Conservation (phyloP, 805 yeast species). For the Cyberlindnera bimundalis region DNA sequence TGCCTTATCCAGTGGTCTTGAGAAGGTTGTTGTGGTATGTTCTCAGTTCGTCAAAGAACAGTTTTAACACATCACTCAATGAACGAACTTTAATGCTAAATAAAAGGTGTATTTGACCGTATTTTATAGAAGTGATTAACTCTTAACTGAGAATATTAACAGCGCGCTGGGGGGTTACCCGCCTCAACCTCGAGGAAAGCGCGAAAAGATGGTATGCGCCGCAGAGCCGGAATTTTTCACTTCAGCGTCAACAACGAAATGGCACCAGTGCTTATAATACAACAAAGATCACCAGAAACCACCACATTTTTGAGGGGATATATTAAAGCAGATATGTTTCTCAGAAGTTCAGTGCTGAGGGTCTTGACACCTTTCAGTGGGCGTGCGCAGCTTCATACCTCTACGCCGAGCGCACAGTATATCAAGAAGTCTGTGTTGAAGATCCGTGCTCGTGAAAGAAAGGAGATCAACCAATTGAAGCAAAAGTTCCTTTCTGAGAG, state of each 20-base stretch:
- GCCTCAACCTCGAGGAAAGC: not conserved
- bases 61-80: not conserved
- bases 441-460: slow-evolving; percentile 25
- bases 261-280: no score
- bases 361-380: slow-evolving; percentile 11
- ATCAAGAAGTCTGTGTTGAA: slow-evolving; percentile 25
- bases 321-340: slow-evolving; percentile 9
- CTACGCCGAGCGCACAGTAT: slow-evolving; percentile 5
- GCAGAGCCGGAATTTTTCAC: slow-evolving; percentile 7
- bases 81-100: no score
- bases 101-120: no score
- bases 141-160: not conserved
- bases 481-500: slow-evolving; percentile 27
- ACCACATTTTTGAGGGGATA: no score
- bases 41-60: not conserved
- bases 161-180: not conserved
- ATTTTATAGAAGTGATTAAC: no score
- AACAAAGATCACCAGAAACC: no score
- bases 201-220: slow-evolving; percentile 3
- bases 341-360: slow-evolving; percentile 11
- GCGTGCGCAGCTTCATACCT: slow-evolving; percentile 5
- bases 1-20: not conserved
- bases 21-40: slow-evolving; percentile 3
- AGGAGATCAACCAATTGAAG: slow-evolving; percentile 26
- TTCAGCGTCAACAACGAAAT: not conserved